These are phyloP conservation scores for Candida pini DNA, from an alignment of 805 yeast species.

Conservation along the genomic window DNA sequence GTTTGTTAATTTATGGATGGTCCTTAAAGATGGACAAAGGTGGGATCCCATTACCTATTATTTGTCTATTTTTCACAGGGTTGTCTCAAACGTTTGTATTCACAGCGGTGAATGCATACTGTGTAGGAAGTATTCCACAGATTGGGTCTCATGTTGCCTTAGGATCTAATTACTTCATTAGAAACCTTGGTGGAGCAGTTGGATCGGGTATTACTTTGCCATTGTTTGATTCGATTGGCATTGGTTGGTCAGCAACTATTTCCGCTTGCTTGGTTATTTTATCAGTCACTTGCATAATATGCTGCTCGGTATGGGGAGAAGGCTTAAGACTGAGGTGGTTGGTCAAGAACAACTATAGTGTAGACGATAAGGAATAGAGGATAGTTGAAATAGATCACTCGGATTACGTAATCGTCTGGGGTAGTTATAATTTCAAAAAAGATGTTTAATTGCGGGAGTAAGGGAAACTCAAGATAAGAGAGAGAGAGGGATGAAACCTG, in stretches of 20 bases:
- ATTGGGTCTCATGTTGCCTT: slow-evolving; percentile 45
- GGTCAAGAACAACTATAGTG: slow-evolving; percentile 4
- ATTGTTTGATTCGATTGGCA: slow-evolving; percentile 40
- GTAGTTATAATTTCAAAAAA: too few relatives aligned
- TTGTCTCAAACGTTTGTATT: slow-evolving; percentile 43
- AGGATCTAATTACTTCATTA: slow-evolving; percentile 42
- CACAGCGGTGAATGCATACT: slow-evolving; percentile 48
- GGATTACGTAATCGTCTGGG: too few relatives aligned
- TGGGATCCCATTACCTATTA: slow-evolving; percentile 46
- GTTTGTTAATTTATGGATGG: slow-evolving; percentile 48
- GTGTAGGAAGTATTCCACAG: slow-evolving; percentile 51
- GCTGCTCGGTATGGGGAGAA: slow-evolving; percentile 6
- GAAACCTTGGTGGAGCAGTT: slow-evolving; percentile 45
- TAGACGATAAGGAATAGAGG: slow-evolving; percentile 2
- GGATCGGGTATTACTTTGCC: slow-evolving; percentile 43
- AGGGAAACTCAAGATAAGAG: too few relatives aligned
- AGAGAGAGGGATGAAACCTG: too few relatives aligned
- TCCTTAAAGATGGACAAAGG: slow-evolving; percentile 39
- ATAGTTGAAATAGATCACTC: neutral
- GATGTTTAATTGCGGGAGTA: too few relatives aligned
- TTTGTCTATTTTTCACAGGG: slow-evolving; percentile 41
- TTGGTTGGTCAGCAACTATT: slow-evolving; percentile 50
- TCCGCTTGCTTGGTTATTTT: slow-evolving; percentile 26
- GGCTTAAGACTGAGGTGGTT: slow-evolving; percentile 6
- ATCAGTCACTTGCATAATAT: slow-evolving; percentile 1